Evolutionary conservation across 2,329 filamentous ascomycete species (phyloP).

Genomic region (Colletotrichum lini): DNA sequence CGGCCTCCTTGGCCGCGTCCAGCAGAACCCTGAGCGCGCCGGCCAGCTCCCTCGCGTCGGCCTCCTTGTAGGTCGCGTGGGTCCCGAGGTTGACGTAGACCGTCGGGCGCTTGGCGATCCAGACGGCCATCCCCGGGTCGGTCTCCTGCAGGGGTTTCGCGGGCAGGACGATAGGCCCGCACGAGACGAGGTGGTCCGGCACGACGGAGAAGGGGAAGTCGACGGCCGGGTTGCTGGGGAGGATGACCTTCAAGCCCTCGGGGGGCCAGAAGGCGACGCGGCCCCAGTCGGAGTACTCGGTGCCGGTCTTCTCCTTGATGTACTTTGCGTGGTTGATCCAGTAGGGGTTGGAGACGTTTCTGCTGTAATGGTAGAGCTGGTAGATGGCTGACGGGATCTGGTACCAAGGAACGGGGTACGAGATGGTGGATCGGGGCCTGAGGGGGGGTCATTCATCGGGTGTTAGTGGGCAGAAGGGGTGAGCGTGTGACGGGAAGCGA

Average conservation of each 20-base stretch:
- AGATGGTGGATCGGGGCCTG: constrained; percentile 53
- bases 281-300: constrained; percentile 11
- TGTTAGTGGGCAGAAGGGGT: too few relatives aligned
- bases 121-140: constrained; percentile 59
- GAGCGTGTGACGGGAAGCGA: neutral
- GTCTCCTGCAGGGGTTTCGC: constrained; percentile 52
- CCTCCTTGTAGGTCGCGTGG: constrained; percentile 50
- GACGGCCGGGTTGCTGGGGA: constrained; percentile 9
- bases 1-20: constrained; percentile 11
- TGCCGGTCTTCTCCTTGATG: constrained; percentile 8
- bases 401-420: constrained; percentile 62
- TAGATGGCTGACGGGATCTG: constrained; percentile 38
- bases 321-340: constrained; percentile 1
- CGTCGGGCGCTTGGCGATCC: constrained; percentile 59
- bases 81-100: constrained; percentile 64
- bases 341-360: neutral
- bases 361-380: constrained; percentile 11
- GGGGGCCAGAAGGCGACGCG: neutral
- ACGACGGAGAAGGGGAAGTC: constrained; percentile 22
- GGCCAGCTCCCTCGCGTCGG: constrained; percentile 53
- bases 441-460: too few relatives aligned
- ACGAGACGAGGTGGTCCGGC: constrained; percentile 14
- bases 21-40: constrained; percentile 54
- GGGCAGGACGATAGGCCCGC: constrained; percentile 63
- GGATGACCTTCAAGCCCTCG: constrained; percentile 1